These are phyloP conservation scores for Venturia aucupariae DNA, from an alignment of 2,329 filamentous ascomycete species.

Conservation along the genomic window DNA sequence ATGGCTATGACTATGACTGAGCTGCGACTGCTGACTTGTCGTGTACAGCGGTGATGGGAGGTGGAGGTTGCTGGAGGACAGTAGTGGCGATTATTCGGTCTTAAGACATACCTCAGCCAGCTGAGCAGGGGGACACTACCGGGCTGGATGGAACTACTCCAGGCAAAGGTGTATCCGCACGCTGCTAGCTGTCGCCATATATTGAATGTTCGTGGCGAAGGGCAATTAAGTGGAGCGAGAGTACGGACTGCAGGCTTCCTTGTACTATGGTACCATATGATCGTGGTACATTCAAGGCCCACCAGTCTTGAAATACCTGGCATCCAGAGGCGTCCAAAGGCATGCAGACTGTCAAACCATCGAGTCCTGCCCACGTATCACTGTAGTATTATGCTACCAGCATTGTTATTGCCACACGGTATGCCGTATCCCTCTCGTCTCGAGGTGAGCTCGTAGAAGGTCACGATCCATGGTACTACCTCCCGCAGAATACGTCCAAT, in stretches of 20 bases:
- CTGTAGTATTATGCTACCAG: no score
- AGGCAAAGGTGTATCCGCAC: not conserved
- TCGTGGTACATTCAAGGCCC: not conserved
- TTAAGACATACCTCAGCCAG: not conserved
- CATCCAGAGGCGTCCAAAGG: no score
- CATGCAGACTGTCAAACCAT: no score
- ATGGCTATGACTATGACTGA: not conserved
- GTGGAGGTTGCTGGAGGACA: not conserved
- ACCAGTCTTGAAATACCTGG: not conserved
- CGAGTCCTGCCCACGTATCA: no score
- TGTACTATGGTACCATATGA: not conserved
- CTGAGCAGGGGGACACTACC: not conserved
- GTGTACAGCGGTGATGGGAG: not conserved
- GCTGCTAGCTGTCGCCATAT: not conserved
- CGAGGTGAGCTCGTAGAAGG: no score
- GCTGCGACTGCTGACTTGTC: conserved; percentile 5
- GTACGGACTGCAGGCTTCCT: not conserved
- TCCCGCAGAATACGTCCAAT: no score
- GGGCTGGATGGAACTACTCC: not conserved
- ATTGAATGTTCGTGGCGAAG: conserved; percentile 5
- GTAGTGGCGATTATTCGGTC: not conserved
- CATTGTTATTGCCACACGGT: no score
- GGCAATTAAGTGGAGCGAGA: not conserved
- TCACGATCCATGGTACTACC: no score
- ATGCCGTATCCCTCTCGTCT: no score